Base-by-base conservation (phyloP, 345 rosid genomes). In the Durio zibethinus region DNA sequence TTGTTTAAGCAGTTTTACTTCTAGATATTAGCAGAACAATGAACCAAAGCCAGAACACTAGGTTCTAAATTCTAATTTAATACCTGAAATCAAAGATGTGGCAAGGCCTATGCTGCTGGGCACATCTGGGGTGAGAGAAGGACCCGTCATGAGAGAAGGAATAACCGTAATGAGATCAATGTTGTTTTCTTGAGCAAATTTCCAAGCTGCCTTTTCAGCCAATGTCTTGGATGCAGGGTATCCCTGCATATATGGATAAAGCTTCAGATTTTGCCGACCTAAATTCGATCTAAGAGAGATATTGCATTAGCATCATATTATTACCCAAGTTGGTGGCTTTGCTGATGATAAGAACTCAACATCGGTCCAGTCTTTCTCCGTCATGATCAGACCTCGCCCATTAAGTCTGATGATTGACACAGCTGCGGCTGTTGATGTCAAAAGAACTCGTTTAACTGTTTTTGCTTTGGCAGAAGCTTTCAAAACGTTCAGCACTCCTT, bases 271-370 rank as follows among this genome's bases (percentile, higher is more conserved):
- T 16, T 4, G 21, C 1, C 16, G 2, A 31, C 9, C 25, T 31
- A 27, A 33, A 33, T 9, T 53, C 35, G 38, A 9, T 73, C 23
- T 12, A 12, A 43, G 14, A 74, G 18, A 7, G 18, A n/a, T 21
- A 67, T 59, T 23, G 23, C 1, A 25, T 66, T 14, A 31, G 52
- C 62, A 52, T 67, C 43, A 56, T 42, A 40, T 10, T 48, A 4
- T 74, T 93, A 95, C 99, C 99, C 99, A 95, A 38, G 89, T 89
- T 38, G 90, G 91, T 9, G 98, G 99, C 79, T 93, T 93, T 75
- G 75, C 86, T 14, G 90, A 76, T 20, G 77, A 71, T 87, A 93
- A 84, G 79, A 88, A 90, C 73, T 93, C 94, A 29, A 85, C 69
- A 78, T 93, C 94, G 1, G 93, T 81, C 98, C 99, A 96, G 84